Percentiles rank a stretch among this genome's conserved stretches.
Evolutionary conservation across 2,329 filamentous ascomycete species (phyloP).

Genomic region (Madurella fahalii): DNA sequence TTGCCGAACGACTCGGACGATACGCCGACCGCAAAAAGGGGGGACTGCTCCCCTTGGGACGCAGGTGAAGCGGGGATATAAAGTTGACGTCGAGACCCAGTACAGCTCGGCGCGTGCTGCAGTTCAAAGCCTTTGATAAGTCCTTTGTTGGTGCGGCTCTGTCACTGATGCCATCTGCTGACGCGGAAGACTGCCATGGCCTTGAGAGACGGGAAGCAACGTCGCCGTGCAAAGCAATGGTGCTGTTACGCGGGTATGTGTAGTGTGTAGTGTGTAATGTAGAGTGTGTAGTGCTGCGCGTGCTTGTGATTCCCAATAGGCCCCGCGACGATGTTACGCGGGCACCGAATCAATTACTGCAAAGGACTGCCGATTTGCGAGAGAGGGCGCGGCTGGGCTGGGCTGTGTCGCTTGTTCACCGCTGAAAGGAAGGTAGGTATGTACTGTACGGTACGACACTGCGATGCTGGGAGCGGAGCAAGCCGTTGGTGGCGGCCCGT

Average conservation of each 20-base stretch:
- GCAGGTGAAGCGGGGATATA: background rate
- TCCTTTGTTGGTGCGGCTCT: constrained; percentile 17
- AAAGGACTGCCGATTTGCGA: background rate
- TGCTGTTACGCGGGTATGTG: background rate
- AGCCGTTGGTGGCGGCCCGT: background rate
- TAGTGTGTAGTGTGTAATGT: no score
- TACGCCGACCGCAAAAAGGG: background rate
- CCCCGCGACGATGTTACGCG: background rate
- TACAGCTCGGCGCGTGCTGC: background rate
- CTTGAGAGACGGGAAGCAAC: constrained; percentile 1
- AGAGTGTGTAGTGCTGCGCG: background rate
- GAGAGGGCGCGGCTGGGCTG: constrained; percentile 2
- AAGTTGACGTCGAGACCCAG: background rate
- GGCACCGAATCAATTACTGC: background rate
- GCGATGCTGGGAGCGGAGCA: background rate
- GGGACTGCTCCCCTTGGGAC: background rate
- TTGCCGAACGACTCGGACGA: no score
- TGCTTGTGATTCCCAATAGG: constrained; percentile 1
- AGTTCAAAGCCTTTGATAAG: background rate
- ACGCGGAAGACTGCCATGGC: constrained; percentile 20
- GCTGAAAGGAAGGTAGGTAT: background rate
- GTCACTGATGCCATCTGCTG: constrained; percentile 20
- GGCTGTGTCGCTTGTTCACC: background rate
- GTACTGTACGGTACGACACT: background rate
- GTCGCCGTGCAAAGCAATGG: background rate